These are phyloP conservation scores for Lactarius trivialis DNA, from an alignment of 768 basidiomycete species.

Conservation along the genomic window DNA sequence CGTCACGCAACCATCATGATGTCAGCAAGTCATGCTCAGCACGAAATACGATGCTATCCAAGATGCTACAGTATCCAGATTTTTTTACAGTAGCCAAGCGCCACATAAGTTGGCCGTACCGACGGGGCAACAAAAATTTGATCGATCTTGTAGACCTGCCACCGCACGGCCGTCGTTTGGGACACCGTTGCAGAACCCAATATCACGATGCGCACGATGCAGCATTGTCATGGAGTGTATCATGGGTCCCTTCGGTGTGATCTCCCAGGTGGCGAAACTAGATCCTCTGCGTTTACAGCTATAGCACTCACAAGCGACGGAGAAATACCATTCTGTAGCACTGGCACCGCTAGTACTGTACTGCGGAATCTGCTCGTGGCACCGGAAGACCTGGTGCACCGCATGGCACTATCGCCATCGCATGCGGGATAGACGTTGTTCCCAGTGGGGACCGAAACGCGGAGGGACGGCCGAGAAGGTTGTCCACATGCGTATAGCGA, in stretches of 20 bases:
- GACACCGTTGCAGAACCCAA: not conserved
- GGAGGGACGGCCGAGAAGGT: conserved; percentile 16
- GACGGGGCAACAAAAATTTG: not conserved
- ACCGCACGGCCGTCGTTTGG: not conserved
- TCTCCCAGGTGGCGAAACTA: conserved; percentile 35
- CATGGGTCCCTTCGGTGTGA: too few species aligned
- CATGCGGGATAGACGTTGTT: conserved; percentile 17
- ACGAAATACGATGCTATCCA: too few species aligned
- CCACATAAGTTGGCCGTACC: too few species aligned
- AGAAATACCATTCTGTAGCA: conserved; percentile 6
- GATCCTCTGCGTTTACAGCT: too few species aligned
- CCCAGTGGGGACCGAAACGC: conserved; percentile 12
- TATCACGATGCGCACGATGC: not conserved
- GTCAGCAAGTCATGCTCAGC: too few species aligned
- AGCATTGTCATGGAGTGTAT: conserved; percentile 33
- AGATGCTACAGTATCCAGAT: too few species aligned
- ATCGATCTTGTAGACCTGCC: not conserved
- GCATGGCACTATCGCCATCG: conserved; percentile 17
- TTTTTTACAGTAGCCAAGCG: too few species aligned
- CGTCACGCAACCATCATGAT: too few species aligned
- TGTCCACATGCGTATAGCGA: conserved; percentile 2
- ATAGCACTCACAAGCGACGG: conserved; percentile 30
- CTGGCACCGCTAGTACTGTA: conserved; percentile 30
- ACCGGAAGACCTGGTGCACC: conserved; percentile 35
- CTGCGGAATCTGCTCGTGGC: conserved; percentile 30